Base-by-base conservation (phyloP, 2,329 filamentous ascomycete species). In the Drechslerella dactyloides region DNA sequence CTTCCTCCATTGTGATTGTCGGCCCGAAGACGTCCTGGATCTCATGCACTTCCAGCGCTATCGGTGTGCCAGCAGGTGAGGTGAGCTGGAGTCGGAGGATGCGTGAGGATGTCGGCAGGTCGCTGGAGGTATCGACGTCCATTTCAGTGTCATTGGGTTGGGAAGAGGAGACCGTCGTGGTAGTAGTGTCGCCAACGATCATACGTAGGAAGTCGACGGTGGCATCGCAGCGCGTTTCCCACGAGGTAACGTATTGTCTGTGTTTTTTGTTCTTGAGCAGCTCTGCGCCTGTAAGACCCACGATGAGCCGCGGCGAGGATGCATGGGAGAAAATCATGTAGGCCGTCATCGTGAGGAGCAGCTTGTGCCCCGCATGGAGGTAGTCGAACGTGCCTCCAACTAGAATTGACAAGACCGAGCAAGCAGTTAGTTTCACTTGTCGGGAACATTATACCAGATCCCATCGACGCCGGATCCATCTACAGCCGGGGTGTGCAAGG, bases 361-460 rank as follows among this genome's bases (percentile, higher is more conserved):
- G 84, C 81, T 97, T 99, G 82, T 99, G 94, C 4, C 94, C 94
- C 2, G 90, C 88, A 78, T 99, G 94, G 21, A 99, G 85, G 80
- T 97, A 92, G 79, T 99, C 94, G 80, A 97, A 99, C 0, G 94
- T 99, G 8, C 94, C 94, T 30, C 93, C 94, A 11, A 97, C 76
- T 76, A 37, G 23, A 13, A 37, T 40, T 37, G 13, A 6, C 15
- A 27, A 30, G 23, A 30, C 46, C 69, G 40, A 76, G 73, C 69
- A 64, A 23, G 17, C 23, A 33, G n/a, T 13, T 13, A 42, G 37
- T 17, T 13, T 4, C 27, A 33, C 8, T 33, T 8, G 27, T 4
- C 27, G 8, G 27, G 8, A 8, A 33, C 3, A 3, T 6, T 21
- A 17, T 19, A 50, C 44, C 63, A 56, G 24, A 57, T n/a, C n/a